phyloP scores from a whole-genome alignment of 306 rosid species.

The Inga oerstediana region DNA sequence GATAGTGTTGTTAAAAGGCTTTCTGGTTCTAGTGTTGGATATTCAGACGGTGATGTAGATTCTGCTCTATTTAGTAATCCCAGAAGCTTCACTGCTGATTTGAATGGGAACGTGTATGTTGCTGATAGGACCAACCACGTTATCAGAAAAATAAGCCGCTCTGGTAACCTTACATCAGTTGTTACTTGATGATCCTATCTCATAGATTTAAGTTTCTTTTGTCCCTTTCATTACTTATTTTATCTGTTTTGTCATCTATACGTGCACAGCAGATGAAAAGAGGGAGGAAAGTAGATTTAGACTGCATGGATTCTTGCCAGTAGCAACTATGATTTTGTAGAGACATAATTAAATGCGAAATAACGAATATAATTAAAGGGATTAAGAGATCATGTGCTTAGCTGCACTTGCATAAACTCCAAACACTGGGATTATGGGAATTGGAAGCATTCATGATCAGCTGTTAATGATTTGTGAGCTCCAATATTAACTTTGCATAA shows the following conservation, averaged over 20 bases:
- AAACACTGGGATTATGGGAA: slow-evolving; percentile 9
- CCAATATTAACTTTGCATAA: neutral
- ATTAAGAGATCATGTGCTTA: neutral
- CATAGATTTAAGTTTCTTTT: neutral
- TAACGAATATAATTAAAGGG: neutral
- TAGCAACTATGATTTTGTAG: slow-evolving; percentile 1
- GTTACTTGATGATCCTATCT: slow-evolving; percentile 11
- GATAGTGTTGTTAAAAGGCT: slow-evolving; percentile 49
- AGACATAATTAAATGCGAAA: slow-evolving; percentile 2
- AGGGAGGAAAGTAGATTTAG: neutral
- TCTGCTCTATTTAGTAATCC: slow-evolving; percentile 54
- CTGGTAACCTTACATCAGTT: slow-evolving; percentile 46
- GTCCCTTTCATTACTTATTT: neutral
- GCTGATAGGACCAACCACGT: slow-evolving; percentile 55
- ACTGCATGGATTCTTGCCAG: neutral
- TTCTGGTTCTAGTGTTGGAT: slow-evolving; percentile 64
- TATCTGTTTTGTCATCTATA: neutral
- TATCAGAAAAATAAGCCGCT: slow-evolving; percentile 56
- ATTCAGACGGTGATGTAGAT: slow-evolving; percentile 60
- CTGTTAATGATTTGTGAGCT: neutral
- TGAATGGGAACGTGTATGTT: slow-evolving; percentile 66
- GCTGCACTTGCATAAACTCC: slow-evolving; percentile 6
- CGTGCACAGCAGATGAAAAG: neutral
- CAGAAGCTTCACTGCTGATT: slow-evolving; percentile 61
- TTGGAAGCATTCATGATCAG: slow-evolving; percentile 7